These are phyloP conservation scores for Micractinium conductrix DNA, from an alignment of 139 green algal species.

Conservation along the genomic window DNA sequence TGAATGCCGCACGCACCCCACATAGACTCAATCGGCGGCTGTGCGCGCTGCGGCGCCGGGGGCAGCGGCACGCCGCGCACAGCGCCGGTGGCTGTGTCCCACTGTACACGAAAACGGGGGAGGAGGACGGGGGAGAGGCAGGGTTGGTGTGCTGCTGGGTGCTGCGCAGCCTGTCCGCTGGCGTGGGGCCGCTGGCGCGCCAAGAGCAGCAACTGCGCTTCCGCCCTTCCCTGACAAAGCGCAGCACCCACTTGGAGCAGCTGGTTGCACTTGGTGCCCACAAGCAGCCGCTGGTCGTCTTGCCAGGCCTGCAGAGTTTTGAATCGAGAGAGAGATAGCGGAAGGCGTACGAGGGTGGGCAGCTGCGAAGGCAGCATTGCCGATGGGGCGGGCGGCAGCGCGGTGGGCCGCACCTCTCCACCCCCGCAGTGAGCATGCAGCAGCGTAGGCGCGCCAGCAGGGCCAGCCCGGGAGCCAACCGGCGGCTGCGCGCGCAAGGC, in stretches of 20 bases:
- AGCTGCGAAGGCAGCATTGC: too few species aligned
- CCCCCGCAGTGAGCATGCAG: background rate
- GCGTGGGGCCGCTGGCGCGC: too few species aligned
- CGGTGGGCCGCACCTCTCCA: background rate
- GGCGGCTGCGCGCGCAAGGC: background rate
- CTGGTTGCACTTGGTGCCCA: slow-evolving; percentile 78
- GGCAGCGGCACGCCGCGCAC: slow-evolving; percentile 4
- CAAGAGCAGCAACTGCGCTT: too few species aligned
- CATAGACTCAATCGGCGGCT: background rate
- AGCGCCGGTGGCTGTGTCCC: slow-evolving; percentile 1
- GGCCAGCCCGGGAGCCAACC: too few species aligned
- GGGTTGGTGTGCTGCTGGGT: too few species aligned
- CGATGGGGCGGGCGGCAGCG: background rate
- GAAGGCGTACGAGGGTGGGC: background rate
- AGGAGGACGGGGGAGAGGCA: too few species aligned
- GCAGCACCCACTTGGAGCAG: slow-evolving; percentile 52
- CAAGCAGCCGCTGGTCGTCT: slow-evolving; percentile 47
- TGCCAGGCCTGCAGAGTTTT: slow-evolving; percentile 63
- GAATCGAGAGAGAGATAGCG: too few species aligned
- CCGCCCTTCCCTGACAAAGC: background rate
- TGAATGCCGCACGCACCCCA: slow-evolving; percentile 64
- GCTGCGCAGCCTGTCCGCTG: too few species aligned
- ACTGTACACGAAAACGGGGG: background rate
- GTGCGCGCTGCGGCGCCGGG: background rate
- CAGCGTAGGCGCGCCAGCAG: background rate